phyloP scores from a whole-genome alignment of 2,329 filamentous ascomycete genomes.

The Pseudogymnoascus pannorum region DNA sequence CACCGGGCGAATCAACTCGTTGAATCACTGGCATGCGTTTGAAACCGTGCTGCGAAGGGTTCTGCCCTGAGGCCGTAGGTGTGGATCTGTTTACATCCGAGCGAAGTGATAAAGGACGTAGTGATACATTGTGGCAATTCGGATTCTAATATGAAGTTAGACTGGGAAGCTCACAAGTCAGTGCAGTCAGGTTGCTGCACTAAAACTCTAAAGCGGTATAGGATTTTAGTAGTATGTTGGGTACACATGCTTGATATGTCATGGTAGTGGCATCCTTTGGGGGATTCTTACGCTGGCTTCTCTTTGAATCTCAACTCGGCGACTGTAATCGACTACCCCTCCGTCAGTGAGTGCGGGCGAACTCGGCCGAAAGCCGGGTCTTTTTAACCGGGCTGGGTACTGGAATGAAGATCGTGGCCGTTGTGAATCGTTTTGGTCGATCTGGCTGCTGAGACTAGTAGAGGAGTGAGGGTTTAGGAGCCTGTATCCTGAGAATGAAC shows the following conservation, averaged over 20 bases:
- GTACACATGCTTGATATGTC: neutral
- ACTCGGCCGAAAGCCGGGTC: conserved; percentile 37
- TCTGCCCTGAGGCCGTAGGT: conserved; percentile 13
- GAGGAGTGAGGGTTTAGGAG: conserved; percentile 43
- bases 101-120: conserved; percentile 19
- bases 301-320: conserved; percentile 28
- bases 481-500: conserved; percentile 38
- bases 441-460: conserved; percentile 41
- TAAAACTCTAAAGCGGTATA: neutral
- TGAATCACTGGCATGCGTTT: neutral
- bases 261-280: neutral
- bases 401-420: conserved; percentile 52
- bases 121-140: neutral
- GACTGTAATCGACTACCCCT: conserved; percentile 27
- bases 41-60: neutral
- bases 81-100: conserved; percentile 26
- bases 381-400: conserved; percentile 49
- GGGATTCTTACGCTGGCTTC: neutral
- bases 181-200: neutral
- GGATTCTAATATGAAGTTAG: neutral
- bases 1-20: neutral
- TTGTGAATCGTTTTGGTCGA: conserved; percentile 37
- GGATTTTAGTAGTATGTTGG: neutral
- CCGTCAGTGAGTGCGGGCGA: conserved; percentile 29
- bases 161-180: neutral